These are phyloP conservation scores for Paecilomyces sp. DNA, from an alignment of 2,329 filamentous ascomycete species.

Conservation along the genomic window DNA sequence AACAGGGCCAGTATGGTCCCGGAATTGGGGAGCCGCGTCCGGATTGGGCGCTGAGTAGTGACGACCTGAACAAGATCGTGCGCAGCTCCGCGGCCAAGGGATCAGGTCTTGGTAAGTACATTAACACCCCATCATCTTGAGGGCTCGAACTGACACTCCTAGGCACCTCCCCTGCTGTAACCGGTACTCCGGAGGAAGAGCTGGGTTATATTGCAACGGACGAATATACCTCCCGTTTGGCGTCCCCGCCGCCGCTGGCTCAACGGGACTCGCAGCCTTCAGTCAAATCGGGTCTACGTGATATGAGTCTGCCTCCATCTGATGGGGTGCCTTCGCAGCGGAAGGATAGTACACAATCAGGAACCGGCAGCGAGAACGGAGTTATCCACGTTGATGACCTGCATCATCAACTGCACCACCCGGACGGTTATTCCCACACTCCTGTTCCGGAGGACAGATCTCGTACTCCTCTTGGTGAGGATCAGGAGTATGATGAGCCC, in stretches of 20 bases:
- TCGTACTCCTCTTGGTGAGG: slow-evolving; percentile 40
- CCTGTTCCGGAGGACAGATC: slow-evolving; percentile 45
- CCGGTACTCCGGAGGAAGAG: slow-evolving; percentile 80
- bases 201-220: slow-evolving; percentile 83
- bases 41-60: slow-evolving; percentile 81
- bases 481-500: slow-evolving; percentile 59
- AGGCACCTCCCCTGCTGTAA: slow-evolving; percentile 59
- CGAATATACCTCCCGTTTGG: slow-evolving; percentile 70
- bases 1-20: slow-evolving; percentile 58
- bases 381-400: slow-evolving; percentile 75
- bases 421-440: slow-evolving; percentile 43
- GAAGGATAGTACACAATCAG: slow-evolving; percentile 9
- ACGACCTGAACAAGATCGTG: slow-evolving; percentile 85
- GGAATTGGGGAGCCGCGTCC: slow-evolving; percentile 50
- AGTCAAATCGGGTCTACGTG: slow-evolving; percentile 45
- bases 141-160: background rate
- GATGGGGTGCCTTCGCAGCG: slow-evolving; percentile 43
- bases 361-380: slow-evolving; percentile 11
- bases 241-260: slow-evolving; percentile 52
- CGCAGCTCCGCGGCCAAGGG: slow-evolving; percentile 55
- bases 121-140: too few species aligned
- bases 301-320: slow-evolving; percentile 42
- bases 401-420: slow-evolving; percentile 33
- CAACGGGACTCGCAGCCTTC: slow-evolving; percentile 36
- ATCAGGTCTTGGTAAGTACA: slow-evolving; percentile 45